Evolutionary conservation across 2,329 filamentous ascomycete genomes (phyloP).

Genomic region (Monosporascus sp.): DNA sequence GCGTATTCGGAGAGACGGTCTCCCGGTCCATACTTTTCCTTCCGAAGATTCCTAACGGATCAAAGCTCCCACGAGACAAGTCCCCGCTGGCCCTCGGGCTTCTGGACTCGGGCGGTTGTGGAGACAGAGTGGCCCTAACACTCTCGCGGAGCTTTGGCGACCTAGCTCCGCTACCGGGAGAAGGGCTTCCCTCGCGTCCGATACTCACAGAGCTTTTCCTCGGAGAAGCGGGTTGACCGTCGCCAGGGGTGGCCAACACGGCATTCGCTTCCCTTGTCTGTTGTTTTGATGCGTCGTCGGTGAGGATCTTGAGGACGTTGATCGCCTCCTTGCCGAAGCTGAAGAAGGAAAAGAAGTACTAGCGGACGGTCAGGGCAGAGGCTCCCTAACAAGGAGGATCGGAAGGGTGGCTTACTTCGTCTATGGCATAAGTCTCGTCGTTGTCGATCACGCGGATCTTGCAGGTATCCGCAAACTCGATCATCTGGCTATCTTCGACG

Average conservation of each 20-base stretch:
- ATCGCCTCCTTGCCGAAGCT: conserved; percentile 79
- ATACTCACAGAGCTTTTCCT: conserved; percentile 12
- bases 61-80: conserved; percentile 46
- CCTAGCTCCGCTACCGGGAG: conserved; percentile 19
- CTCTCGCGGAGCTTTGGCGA: conserved; percentile 45
- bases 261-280: conserved; percentile 27
- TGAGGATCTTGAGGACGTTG: conserved; percentile 66
- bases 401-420: conserved; percentile 60
- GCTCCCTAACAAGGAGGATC: not conserved
- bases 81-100: conserved; percentile 55
- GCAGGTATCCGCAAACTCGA: conserved; percentile 88
- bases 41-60: conserved; percentile 42
- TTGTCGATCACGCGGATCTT: conserved; percentile 91
- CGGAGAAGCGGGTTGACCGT: conserved; percentile 3
- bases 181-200: conserved; percentile 4
- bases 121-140: conserved; percentile 57
- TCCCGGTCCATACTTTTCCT: conserved; percentile 50
- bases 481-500: conserved; percentile 83
- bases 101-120: conserved; percentile 39
- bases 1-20: conserved; percentile 35
- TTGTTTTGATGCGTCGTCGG: conserved; percentile 56
- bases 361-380: conserved; percentile 18
- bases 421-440: conserved; percentile 89
- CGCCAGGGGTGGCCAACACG: conserved; percentile 2
- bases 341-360: conserved; percentile 98